Conservation (phyloP, 352 stramenopile species). For the Hyaloperonospora brassicae region DNA sequence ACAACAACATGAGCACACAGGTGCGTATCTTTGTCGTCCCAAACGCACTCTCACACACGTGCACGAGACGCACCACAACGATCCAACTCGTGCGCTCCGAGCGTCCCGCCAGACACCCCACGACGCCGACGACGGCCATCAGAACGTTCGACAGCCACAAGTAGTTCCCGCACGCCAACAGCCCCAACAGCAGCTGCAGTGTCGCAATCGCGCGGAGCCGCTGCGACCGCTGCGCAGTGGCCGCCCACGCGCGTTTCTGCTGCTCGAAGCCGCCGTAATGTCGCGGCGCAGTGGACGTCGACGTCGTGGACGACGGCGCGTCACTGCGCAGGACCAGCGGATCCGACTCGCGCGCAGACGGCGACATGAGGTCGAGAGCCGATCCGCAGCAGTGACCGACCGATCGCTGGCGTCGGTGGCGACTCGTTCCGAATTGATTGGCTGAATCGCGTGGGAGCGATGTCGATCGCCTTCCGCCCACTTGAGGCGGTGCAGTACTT, state of each 20-base stretch:
- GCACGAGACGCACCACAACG: constrained; percentile 41
- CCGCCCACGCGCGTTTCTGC: constrained; percentile 69
- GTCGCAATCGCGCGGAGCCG: constrained; percentile 58
- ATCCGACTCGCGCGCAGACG: constrained; percentile 29
- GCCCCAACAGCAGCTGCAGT: constrained; percentile 47
- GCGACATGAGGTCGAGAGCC: constrained; percentile 8
- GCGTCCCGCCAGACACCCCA: constrained; percentile 59
- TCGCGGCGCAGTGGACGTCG: constrained; percentile 30
- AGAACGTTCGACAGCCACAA: constrained; percentile 74
- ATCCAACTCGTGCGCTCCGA: constrained; percentile 77
- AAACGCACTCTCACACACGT: not conserved
- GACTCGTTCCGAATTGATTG: too few species aligned
- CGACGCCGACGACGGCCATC: constrained; percentile 52
- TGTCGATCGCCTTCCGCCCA: too few species aligned
- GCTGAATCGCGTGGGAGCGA: too few species aligned
- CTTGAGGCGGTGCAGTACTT: too few species aligned
- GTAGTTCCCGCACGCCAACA: constrained; percentile 61
- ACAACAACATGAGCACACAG: too few species aligned
- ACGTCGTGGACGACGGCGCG: constrained; percentile 28
- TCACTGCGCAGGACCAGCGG: constrained; percentile 31
- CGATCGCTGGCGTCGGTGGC: too few species aligned
- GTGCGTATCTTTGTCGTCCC: too few species aligned
- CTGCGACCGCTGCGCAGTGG: constrained; percentile 48
- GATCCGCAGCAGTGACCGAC: too few species aligned
- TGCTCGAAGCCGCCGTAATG: constrained; percentile 70